phyloP scores from a whole-genome alignment of 1,284 basidiomycete species.

The Ceratobasidium papillatum region DNA sequence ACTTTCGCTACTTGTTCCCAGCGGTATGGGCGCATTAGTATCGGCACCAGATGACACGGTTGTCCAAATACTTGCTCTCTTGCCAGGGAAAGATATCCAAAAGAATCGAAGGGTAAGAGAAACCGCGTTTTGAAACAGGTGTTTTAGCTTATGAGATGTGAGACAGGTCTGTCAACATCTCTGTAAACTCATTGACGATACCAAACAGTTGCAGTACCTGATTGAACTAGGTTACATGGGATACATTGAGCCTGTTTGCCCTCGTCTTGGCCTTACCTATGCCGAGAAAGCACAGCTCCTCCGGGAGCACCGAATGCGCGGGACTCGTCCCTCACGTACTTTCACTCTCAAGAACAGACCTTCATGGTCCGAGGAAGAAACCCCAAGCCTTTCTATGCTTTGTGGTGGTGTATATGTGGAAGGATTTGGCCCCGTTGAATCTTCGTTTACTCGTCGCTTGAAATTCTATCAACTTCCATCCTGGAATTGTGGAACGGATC shows the following conservation, averaged over 20 bases:
- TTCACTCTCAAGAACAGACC: slow-evolving; percentile 1
- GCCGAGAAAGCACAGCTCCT: neutral
- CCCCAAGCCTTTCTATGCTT: neutral
- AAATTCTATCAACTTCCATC: slow-evolving; percentile 17
- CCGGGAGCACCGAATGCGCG: neutral
- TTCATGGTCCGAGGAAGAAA: neutral
- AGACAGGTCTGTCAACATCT: slow-evolving; percentile 19
- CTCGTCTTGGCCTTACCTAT: slow-evolving; percentile 21
- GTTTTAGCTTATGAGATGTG: neutral
- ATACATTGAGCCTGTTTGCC: slow-evolving; percentile 9
- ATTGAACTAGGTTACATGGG: slow-evolving; percentile 1
- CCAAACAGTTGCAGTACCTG: slow-evolving; percentile 19
- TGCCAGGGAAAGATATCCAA: neutral
- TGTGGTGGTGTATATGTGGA: slow-evolving; percentile 9
- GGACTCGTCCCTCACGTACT: neutral
- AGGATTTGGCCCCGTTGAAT: neutral
- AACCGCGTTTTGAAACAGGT: neutral
- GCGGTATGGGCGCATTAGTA: neutral
- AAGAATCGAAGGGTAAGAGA: slow-evolving; percentile 12
- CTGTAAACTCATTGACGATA: neutral
- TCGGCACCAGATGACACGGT: neutral
- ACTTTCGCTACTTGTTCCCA: neutral
- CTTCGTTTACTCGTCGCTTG: neutral
- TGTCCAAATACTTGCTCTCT: neutral
- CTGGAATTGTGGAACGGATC: neutral